These are phyloP conservation scores for Gossypium davidsonii DNA, from an alignment of 441 rosid genomes.

Conservation along the genomic window DNA sequence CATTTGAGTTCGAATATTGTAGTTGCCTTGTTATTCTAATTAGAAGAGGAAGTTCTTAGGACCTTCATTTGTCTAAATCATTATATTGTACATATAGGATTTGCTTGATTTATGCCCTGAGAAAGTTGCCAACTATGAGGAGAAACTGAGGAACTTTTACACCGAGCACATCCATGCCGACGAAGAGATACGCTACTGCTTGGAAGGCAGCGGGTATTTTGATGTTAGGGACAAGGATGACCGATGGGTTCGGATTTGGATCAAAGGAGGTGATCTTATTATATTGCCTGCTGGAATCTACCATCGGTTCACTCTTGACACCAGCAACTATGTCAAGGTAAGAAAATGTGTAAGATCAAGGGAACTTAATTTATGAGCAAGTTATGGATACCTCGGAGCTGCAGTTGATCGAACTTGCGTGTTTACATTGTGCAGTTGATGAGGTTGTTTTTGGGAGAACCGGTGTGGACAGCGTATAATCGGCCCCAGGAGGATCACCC, in stretches of 20 bases:
- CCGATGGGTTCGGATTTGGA: slow-evolving; percentile 65
- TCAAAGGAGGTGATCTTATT: slow-evolving; percentile 66
- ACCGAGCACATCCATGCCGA: slow-evolving; percentile 83
- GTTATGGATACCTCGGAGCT: neutral
- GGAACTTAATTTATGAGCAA: neutral
- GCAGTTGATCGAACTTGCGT: neutral
- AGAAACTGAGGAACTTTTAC: slow-evolving; percentile 79
- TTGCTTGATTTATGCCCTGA: slow-evolving; percentile 74
- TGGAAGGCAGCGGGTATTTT: slow-evolving; percentile 75
- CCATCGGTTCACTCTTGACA: slow-evolving; percentile 82
- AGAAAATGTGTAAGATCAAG: neutral
- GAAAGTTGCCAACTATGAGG: slow-evolving; percentile 66
- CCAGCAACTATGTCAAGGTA: slow-evolving; percentile 64
- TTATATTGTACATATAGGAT: slow-evolving; percentile 37
- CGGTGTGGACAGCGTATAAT: slow-evolving; percentile 67
- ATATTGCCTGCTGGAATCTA: slow-evolving; percentile 77
- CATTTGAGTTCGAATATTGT: neutral
- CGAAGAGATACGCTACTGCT: slow-evolving; percentile 82
- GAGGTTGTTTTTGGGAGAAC: slow-evolving; percentile 85
- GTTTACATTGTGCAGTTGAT: slow-evolving; percentile 41
- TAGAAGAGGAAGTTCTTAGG: neutral
- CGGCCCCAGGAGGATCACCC: slow-evolving; percentile 81
- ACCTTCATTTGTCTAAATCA: neutral
- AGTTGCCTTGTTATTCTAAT: neutral
- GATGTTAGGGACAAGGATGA: slow-evolving; percentile 73